A percentile compares a stretch with the other conserved stretches of the same genome.
Conservation (phyloP, 495 filamentous ascomycete species). For the Hypoxylon lienhwacheense region DNA sequence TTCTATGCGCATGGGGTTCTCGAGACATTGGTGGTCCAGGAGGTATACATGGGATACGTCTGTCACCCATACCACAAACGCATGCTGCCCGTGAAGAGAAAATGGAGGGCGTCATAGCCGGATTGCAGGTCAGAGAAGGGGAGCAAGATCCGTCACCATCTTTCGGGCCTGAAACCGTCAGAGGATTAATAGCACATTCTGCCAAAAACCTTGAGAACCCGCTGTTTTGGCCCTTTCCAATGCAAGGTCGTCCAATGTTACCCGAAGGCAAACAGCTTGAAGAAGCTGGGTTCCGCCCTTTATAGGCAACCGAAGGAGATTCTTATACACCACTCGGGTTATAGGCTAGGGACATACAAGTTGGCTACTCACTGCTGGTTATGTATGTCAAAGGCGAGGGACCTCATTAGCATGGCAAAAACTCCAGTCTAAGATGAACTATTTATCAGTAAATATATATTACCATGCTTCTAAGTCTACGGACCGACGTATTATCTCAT, state of each 20-base stretch:
- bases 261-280: constrained; percentile 47
- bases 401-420: too few species aligned
- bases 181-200: constrained; percentile 7
- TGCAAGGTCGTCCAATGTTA: constrained; percentile 57
- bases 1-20: constrained; percentile 42
- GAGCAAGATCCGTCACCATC: constrained; percentile 17
- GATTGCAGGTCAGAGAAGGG: constrained; percentile 8
- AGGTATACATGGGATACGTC: constrained; percentile 7
- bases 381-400: too few species aligned
- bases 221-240: constrained; percentile 58
- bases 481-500: too few species aligned
- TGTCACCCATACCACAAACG: constrained; percentile 3
- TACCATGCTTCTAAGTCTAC: too few species aligned
- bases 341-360: neutral
- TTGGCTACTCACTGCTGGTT: neutral
- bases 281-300: constrained; percentile 50
- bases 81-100: constrained; percentile 21
- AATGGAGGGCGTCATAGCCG: constrained; percentile 31
- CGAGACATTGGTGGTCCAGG: constrained; percentile 5
- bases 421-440: too few species aligned
- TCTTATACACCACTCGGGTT: neutral
- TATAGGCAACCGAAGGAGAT: constrained; percentile 20
- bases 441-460: too few species aligned
- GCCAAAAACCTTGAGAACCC: constrained; percentile 44
- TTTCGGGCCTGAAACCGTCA: neutral